phyloP scores from a whole-genome alignment of 73 alveolate genomes.

The Symbiodinium pilosum region DNA sequence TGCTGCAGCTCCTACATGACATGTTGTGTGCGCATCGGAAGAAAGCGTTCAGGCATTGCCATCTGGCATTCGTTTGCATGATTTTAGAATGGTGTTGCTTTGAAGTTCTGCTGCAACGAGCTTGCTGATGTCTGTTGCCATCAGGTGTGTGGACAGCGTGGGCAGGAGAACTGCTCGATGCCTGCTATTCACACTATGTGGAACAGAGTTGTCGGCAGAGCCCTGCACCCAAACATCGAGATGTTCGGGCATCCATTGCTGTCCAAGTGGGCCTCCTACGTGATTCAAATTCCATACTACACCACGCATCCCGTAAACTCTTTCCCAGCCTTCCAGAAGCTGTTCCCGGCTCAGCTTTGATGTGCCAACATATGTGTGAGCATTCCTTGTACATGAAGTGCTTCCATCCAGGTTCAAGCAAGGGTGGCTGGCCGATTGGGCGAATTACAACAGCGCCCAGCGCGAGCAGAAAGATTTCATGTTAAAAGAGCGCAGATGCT shows the following conservation, averaged over 20 bases:
- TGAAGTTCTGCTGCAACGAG: too few relatives aligned
- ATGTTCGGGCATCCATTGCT: constrained; percentile 36
- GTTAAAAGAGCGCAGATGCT: too few relatives aligned
- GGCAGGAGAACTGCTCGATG: constrained; percentile 22
- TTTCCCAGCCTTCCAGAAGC: constrained; percentile 29
- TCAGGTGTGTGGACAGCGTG: constrained; percentile 9
- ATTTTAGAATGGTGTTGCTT: too few relatives aligned
- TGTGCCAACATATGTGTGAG: too few relatives aligned
- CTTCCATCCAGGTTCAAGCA: constrained; percentile 30
- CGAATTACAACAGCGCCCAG: constrained; percentile 54
- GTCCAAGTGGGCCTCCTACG: constrained; percentile 68
- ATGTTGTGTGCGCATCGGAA: too few relatives aligned
- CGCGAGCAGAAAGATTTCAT: neutral
- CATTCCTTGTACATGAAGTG: neutral
- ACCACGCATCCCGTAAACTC: constrained; percentile 44
- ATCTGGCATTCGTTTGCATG: too few relatives aligned
- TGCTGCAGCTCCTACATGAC: too few relatives aligned
- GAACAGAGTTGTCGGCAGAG: constrained; percentile 55
- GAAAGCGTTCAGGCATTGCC: too few relatives aligned
- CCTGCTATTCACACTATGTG: constrained; percentile 71
- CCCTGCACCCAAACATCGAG: constrained; percentile 52
- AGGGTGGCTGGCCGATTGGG: constrained; percentile 88
- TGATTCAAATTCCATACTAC: constrained; percentile 65
- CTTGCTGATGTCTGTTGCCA: too few relatives aligned
- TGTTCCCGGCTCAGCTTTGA: neutral